phyloP scores from a whole-genome alignment of 1,284 basidiomycete species.

The Trichosporon sp. region DNA sequence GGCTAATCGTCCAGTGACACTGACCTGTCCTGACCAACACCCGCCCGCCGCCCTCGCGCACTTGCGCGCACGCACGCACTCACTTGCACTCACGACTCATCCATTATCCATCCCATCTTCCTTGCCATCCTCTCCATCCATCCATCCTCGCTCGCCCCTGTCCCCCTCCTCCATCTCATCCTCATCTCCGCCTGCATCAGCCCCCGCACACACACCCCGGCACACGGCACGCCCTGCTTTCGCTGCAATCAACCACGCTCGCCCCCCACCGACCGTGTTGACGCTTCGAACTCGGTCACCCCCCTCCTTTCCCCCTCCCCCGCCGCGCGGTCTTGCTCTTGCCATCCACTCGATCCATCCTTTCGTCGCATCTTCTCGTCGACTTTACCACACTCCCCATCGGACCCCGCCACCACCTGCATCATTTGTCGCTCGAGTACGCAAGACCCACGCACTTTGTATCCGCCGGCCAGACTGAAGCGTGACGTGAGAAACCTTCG shows the following conservation, averaged over 20 bases:
- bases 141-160: not conserved
- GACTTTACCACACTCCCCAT: not conserved
- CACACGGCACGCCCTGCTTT: not conserved
- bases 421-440: not conserved
- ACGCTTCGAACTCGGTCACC: not conserved
- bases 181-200: not conserved
- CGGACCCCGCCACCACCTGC: not conserved
- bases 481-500: constrained; percentile 1
- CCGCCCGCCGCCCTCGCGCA: not conserved
- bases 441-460: not conserved
- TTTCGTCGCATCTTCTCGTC: not conserved
- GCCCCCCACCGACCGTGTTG: not conserved
- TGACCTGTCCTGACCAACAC: too few species aligned
- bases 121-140: not conserved
- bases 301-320: too few species aligned
- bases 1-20: not conserved
- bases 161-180: not conserved
- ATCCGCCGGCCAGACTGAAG: not conserved
- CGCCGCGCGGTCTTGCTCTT: not conserved
- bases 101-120: constrained; percentile 1
- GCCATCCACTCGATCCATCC: not conserved
- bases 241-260: not conserved
- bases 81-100: not conserved
- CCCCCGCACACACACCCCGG: not conserved
- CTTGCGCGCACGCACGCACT: not conserved